These are phyloP conservation scores for Pythium aquatile DNA, from an alignment of 352 stramenopile genomes.

Conservation along the genomic window DNA sequence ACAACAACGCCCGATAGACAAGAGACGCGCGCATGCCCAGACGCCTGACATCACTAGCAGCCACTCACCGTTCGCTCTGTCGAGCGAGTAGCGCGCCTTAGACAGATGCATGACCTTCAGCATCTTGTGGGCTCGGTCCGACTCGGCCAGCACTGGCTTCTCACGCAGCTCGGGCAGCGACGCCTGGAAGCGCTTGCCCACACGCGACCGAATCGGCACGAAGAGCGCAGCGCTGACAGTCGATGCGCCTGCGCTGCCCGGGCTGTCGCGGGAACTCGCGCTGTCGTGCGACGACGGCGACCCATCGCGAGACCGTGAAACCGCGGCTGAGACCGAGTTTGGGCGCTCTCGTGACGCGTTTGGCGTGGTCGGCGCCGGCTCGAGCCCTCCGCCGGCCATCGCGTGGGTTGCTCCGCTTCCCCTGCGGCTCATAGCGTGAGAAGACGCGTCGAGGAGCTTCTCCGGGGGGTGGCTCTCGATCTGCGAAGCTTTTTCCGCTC, in stretches of 20 bases:
- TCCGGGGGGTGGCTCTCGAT: constrained; percentile 10
- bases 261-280: constrained; percentile 14
- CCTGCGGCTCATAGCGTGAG: constrained; percentile 23
- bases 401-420: constrained; percentile 3
- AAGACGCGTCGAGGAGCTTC: constrained; percentile 9
- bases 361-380: neutral
- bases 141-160: constrained; percentile 17
- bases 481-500: constrained; percentile 31
- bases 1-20: neutral
- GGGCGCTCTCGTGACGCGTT: constrained; percentile 10
- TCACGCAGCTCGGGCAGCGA: constrained; percentile 53
- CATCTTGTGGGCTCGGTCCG: constrained; percentile 20
- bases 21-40: neutral
- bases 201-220: constrained; percentile 65
- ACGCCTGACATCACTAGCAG: neutral
- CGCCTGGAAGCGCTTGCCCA: constrained; percentile 83
- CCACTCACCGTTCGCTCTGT: constrained; percentile 51
- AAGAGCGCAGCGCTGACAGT: constrained; percentile 38
- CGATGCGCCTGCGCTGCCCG: neutral
- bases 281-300: constrained; percentile 28
- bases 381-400: constrained; percentile 1
- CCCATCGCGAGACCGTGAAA: constrained; percentile 12
- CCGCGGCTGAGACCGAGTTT: neutral
- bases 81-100: constrained; percentile 41
- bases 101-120: constrained; percentile 31